Percentiles rank a stretch among this genome's conserved stretches.
Evolutionary conservation across 2,329 filamentous ascomycete species (phyloP).

Genomic region (Botrytis squamosa): DNA sequence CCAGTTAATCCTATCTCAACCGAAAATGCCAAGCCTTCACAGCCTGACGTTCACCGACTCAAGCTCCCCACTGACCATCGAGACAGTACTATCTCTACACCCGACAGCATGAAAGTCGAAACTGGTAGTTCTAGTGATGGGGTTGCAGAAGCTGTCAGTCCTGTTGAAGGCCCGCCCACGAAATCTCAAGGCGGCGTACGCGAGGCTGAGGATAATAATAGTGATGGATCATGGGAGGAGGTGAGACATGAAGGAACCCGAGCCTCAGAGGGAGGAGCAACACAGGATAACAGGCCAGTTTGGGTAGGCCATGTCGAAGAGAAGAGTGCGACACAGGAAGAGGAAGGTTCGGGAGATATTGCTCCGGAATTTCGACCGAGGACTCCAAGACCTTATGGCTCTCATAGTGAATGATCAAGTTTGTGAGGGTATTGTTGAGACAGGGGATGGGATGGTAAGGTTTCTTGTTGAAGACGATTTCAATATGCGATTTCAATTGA

Average conservation of each 20-base stretch:
- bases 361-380: constrained; percentile 17
- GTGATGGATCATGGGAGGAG: constrained; percentile 16
- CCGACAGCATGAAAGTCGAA: constrained; percentile 7
- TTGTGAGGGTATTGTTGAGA: too few species aligned
- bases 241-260: background rate
- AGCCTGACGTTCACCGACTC: background rate
- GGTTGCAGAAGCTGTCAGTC: background rate
- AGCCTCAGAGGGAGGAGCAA: background rate
- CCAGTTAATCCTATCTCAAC: background rate
- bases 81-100: background rate
- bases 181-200: background rate
- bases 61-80: background rate
- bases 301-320: background rate
- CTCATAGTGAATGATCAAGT: background rate
- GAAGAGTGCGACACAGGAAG: background rate
- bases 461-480: background rate
- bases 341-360: background rate
- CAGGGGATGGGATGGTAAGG: background rate
- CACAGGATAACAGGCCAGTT: background rate
- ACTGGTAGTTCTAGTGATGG: background rate
- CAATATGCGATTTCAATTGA: background rate
- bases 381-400: constrained; percentile 13
- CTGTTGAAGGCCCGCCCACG: background rate
- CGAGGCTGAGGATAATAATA: background rate
- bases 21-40: background rate